phyloP scores from a whole-genome alignment of 2,329 filamentous ascomycete species.

The Xylariaceae sp. region DNA sequence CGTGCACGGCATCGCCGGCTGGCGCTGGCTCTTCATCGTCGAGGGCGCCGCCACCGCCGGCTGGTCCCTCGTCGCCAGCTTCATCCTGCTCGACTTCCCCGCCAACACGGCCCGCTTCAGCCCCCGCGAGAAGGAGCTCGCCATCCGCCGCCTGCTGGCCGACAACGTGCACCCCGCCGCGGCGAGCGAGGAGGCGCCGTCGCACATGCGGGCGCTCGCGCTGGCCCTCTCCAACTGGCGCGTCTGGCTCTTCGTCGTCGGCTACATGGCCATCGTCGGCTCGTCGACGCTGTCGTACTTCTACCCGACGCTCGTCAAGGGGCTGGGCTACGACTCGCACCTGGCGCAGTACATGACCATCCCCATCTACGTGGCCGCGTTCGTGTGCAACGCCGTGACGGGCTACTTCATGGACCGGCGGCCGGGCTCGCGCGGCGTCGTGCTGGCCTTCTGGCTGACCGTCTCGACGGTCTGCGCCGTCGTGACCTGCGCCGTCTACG shows the following conservation, averaged over 20 bases:
- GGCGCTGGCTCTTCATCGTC: slow-evolving; percentile 11
- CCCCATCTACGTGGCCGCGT: slow-evolving; percentile 42
- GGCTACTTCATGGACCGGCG: slow-evolving; percentile 40
- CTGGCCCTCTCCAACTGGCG: slow-evolving; percentile 29
- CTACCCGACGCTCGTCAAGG: slow-evolving; percentile 34
- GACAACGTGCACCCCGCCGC: slow-evolving; percentile 54
- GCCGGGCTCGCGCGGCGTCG: slow-evolving; percentile 36
- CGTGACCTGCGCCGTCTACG: slow-evolving; percentile 36
- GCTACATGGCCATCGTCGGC: slow-evolving; percentile 35
- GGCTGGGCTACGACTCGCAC: slow-evolving; percentile 38
- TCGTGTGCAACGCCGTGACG: slow-evolving; percentile 38
- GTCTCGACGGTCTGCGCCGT: slow-evolving; percentile 31
- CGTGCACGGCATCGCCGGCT: slow-evolving; percentile 4
- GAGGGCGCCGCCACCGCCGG: slow-evolving; percentile 8
- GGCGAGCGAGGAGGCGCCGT: slow-evolving; percentile 52
- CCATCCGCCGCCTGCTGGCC: slow-evolving; percentile 48
- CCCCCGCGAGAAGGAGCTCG: slow-evolving; percentile 50
- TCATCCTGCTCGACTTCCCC: slow-evolving; percentile 63
- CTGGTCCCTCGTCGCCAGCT: slow-evolving; percentile 47
- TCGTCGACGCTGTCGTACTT: slow-evolving; percentile 39
- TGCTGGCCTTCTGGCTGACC: slow-evolving; percentile 41
- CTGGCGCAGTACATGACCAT: slow-evolving; percentile 44
- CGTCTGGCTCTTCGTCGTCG: slow-evolving; percentile 31
- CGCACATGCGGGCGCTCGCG: slow-evolving; percentile 17
- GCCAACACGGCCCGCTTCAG: slow-evolving; percentile 52